A percentile compares a stretch with the other conserved stretches of the same genome.
Conservation (phyloP, 768 basidiomycete species). For the Mycena pura region DNA sequence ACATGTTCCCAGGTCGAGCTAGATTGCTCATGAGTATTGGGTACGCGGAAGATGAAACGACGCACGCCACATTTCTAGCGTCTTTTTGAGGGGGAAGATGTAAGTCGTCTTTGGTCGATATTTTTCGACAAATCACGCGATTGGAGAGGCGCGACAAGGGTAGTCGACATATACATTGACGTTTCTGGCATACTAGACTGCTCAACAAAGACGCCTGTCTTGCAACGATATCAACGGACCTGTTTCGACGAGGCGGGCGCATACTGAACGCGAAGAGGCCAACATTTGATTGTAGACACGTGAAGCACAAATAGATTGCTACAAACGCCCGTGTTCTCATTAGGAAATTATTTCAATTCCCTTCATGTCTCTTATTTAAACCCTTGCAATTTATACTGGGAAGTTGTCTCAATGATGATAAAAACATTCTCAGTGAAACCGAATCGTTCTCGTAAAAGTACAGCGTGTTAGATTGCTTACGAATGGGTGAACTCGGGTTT, state of each 20-base stretch:
- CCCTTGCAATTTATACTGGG: neutral
- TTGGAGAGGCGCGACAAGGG: neutral
- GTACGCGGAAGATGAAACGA: neutral
- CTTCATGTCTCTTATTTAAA: neutral
- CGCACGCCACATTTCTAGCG: neutral
- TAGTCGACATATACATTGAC: neutral
- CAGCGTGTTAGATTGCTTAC: conserved; percentile 32
- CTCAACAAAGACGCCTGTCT: neutral
- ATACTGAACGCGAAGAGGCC: conserved; percentile 3
- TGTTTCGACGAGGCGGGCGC: neutral
- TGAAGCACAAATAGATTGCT: neutral
- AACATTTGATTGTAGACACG: neutral
- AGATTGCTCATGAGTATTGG: conserved; percentile 24
- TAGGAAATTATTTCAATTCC: conserved; percentile 3
- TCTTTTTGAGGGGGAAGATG: neutral
- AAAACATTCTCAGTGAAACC: no score
- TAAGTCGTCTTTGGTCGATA: neutral
- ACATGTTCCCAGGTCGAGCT: conserved; percentile 59
- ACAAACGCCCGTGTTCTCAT: conserved; percentile 15
- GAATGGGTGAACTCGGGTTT: conserved; percentile 81
- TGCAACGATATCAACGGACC: neutral
- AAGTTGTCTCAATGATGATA: no score
- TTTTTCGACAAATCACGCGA: conserved; percentile 2
- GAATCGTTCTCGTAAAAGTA: no score
- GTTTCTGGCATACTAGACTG: neutral